phyloP scores from a whole-genome alignment of 257 asterid genomes.

The Handroanthus guayacan region DNA sequence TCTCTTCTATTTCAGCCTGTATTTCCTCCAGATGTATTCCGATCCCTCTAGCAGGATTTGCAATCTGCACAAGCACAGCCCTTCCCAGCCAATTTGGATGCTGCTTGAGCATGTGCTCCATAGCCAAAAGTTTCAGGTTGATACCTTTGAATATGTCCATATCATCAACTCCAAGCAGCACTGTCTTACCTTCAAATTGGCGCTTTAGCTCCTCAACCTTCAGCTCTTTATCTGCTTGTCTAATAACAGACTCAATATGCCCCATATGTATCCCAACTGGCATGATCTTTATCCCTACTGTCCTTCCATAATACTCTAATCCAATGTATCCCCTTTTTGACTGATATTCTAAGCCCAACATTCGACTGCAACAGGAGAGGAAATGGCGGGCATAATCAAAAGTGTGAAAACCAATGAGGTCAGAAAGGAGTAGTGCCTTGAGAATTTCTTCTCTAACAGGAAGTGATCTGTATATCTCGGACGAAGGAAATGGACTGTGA shows the following conservation, averaged over 20 bases:
- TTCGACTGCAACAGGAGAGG: conserved; percentile 83
- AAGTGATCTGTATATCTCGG: conserved; percentile 80
- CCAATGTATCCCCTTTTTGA: conserved; percentile 87
- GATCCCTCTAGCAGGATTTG: conserved; percentile 70
- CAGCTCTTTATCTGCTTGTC: conserved; percentile 60
- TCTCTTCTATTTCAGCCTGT: conserved; percentile 68
- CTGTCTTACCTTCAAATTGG: conserved; percentile 70
- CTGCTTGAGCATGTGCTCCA: conserved; percentile 77
- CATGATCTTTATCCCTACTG: conserved; percentile 80
- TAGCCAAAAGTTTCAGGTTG: conserved; percentile 73
- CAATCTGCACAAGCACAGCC: conserved; percentile 79
- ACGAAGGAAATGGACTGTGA: conserved; percentile 81
- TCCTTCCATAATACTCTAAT: conserved; percentile 78
- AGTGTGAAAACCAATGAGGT: conserved; percentile 86
- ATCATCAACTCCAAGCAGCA: conserved; percentile 82
- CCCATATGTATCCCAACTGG: conserved; percentile 87
- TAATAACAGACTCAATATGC: conserved; percentile 67
- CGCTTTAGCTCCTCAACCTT: conserved; percentile 58
- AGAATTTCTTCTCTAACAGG: conserved; percentile 88
- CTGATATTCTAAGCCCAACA: conserved; percentile 81
- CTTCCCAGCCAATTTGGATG: conserved; percentile 74
- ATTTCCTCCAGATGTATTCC: conserved; percentile 66
- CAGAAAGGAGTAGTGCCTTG: conserved; percentile 74
- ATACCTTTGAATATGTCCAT: conserved; percentile 85
- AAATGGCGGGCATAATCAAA: conserved; percentile 85